phyloP scores from a whole-genome alignment of 352 stramenopile genomes.

The Pythium rhizo-oryzae region DNA sequence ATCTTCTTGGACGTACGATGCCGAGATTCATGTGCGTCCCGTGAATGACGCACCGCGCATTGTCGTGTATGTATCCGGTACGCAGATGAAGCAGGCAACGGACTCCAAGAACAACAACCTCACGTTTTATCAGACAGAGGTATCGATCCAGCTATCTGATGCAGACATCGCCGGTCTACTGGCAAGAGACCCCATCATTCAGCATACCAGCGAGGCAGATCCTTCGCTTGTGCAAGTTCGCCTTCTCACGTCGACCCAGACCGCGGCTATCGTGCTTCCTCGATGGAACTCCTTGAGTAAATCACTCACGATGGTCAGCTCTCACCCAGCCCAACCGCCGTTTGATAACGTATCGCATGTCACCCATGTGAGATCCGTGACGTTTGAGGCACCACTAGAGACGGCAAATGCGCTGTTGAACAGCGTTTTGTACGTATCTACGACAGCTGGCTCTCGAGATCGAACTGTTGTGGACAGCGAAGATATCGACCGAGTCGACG shows the following conservation, averaged over 20 bases:
- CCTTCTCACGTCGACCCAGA: neutral
- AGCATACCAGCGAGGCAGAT: neutral
- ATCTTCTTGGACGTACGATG: neutral
- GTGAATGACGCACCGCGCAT: slow-evolving; percentile 23
- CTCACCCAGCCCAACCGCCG: neutral
- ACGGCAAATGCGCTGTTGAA: slow-evolving; percentile 7
- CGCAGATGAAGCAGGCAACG: neutral
- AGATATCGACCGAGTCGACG: neutral
- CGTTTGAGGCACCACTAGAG: slow-evolving; percentile 3
- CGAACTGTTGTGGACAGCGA: too few relatives aligned
- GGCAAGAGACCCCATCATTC: neutral
- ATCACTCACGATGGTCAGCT: slow-evolving; percentile 1
- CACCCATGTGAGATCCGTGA: neutral
- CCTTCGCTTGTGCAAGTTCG: slow-evolving; percentile 5
- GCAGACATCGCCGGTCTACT: neutral
- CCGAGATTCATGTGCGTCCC: slow-evolving; percentile 13
- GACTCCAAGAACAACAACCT: neutral
- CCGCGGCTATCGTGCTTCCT: neutral
- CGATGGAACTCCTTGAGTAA: neutral
- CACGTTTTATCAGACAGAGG: slow-evolving; percentile 1
- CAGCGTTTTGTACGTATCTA: slow-evolving; percentile 1
- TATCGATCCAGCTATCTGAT: slow-evolving; percentile 12
- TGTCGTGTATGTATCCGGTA: neutral
- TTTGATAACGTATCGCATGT: neutral
- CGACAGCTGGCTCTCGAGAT: neutral